Base-by-base conservation (phyloP, 108 stramenopile species). In the Fistulifera solaris region DNA sequence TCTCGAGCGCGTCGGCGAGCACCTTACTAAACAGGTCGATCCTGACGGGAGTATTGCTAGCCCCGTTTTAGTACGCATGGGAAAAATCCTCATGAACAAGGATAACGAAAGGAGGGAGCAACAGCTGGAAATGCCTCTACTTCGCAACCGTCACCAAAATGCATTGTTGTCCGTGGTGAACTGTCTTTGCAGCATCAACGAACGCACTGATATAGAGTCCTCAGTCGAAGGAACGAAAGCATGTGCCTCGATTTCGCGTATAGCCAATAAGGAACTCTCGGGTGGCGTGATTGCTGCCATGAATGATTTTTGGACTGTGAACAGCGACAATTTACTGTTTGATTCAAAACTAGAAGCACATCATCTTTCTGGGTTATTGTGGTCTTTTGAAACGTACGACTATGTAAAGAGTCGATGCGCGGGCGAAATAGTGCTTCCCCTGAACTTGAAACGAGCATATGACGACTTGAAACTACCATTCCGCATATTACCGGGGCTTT, bases 221-320 rank as follows among this genome's bases (percentile, higher is more conserved):
- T 47, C 50, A 13, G 61, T 73, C 27, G 76, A 77, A 50, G 76
- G 52, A 14, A 59, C 58, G 0, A 77, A 77, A 52, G 59, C 59
- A 22, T 53, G 40, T 24, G 54, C 62, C 14, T 55, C 70, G 19
- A 41, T 77, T 21, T 13, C 58, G 13, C 52, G 65, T 12, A 26
- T 77, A 5, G 23, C 27, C 21, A 19, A 40, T 23, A 16, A 39
- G 26, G 31, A 48, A 31, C 0, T 39, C 16, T 23, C 22, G 31
- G 8, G 8, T 35, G 31, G 6, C 31, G 8, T 46, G 27, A 49
- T 48, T 18, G n/a, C 21, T 21, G 4, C 24, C 42, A 3, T 13
- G 0, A 19, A 16, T 52, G 38, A 43, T 48, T 74, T 59, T 53
- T 26, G 57, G 15, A 59, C 75, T 44, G 45, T 66, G 5, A n/a